Base-by-base conservation (phyloP, 1,139 yeast species). In the Eremothecium gossypii region DNA sequence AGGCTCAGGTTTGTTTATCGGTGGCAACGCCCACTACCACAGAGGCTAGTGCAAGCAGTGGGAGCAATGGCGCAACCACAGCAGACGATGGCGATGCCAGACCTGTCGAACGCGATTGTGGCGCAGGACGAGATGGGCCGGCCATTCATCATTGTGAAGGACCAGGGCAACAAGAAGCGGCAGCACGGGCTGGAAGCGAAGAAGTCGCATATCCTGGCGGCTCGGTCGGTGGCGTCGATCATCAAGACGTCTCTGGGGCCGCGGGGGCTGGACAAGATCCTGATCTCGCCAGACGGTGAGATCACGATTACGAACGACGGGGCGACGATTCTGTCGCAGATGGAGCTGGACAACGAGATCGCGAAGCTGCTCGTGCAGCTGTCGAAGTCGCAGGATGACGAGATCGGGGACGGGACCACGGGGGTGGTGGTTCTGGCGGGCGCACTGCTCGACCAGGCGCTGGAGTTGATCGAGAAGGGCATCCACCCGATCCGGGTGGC, bases 91-190 rank as follows among this genome's bases (percentile, higher is more conserved):
- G 83, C 79, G 49, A 77, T 84, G 84, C 95, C 96, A 37, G 97
- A 91, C 64, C 72, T 91, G 74, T 87, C 96, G 54, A 91, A 91
- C 61, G 98, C 98, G 65, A 86, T 91, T 57, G 86, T 91, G 70
- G 97, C 98, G 6, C 97, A 91, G 67, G 98, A 93, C 64, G 98
- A 93, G 66, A 86, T 84, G 89, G 99, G 99, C 27, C 80, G 97
- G 67, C 99, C 98, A 13, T 86, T 93, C 63, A 89, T 93, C 59
- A 91, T 93, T 62, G 98, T 93, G 43, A 77, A 94, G 63, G 98
- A 93, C 65, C 98, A 93, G 66, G 97, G 96, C 23, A 77, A 77
- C 55, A 93, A 93, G 66, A 83, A 86, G 63, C 79, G 95, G 67
- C 79, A 83, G 42, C 96, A 86, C 57, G 98, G 98, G 14, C 67